A percentile compares a stretch with the other conserved stretches of the same genome.
Evolutionary conservation across 2,329 filamentous ascomycete genomes (phyloP).

Genomic region (Scedosporium dehoogii): DNA sequence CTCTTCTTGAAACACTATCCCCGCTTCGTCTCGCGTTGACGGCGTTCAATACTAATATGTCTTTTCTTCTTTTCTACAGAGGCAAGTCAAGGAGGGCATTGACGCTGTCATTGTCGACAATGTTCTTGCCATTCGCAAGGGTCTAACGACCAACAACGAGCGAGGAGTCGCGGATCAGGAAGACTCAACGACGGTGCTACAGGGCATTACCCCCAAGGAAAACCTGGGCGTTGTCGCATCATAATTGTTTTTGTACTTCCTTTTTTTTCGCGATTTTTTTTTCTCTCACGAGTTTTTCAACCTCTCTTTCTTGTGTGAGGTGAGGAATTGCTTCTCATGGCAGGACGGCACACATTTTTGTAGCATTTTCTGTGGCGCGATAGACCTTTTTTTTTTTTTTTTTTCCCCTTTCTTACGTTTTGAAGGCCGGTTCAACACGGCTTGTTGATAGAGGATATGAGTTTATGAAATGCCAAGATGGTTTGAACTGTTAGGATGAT

Average conservation of each 20-base stretch:
- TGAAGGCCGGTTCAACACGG: neutral
- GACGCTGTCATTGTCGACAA: conserved; percentile 97
- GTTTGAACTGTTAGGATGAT: neutral
- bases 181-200: neutral
- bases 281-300: neutral
- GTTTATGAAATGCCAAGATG: neutral
- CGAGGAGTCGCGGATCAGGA: neutral
- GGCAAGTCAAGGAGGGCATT: conserved; percentile 90
- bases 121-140: conserved; percentile 85
- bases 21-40: neutral
- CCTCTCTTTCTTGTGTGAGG: neutral
- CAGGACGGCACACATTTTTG: neutral
- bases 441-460: neutral
- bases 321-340: neutral
- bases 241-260: neutral
- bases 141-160: conserved; percentile 50
- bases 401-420: neutral
- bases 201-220: neutral
- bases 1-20: neutral
- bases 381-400: neutral
- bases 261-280: neutral
- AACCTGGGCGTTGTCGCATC: neutral
- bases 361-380: neutral
- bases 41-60: conserved; percentile 9
- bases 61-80: conserved; percentile 31